A percentile compares a stretch with the other conserved stretches of the same genome.
phyloP scores from a whole-genome alignment of 352 stramenopile genomes.

The Achlya hypogyna region DNA sequence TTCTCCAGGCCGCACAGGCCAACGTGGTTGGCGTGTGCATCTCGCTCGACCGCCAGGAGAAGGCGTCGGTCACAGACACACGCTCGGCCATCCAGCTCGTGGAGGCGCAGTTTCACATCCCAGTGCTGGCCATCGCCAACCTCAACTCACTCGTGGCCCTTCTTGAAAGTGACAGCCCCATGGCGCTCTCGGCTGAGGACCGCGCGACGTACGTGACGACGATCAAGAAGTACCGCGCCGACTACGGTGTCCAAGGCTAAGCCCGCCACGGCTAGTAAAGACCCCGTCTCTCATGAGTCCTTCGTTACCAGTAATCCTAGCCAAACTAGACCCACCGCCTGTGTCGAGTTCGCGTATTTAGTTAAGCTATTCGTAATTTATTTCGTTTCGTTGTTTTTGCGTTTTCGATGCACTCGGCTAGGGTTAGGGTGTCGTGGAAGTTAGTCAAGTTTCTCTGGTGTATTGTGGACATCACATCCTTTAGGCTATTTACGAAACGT shows the following conservation, averaged over 20 bases:
- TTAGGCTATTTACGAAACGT: too few species aligned
- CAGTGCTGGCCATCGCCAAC: conserved; percentile 91
- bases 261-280: background rate
- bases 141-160: conserved; percentile 90
- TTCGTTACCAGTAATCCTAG: too few species aligned
- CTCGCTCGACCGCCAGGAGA: conserved; percentile 97
- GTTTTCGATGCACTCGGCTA: too few species aligned
- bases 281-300: too few species aligned
- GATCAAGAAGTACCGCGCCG: conserved; percentile 65
- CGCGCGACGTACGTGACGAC: conserved; percentile 56
- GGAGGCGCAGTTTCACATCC: conserved; percentile 81
- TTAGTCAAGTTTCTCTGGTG: too few species aligned
- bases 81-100: conserved; percentile 93
- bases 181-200: conserved; percentile 26
- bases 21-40: conserved; percentile 95
- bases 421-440: too few species aligned
- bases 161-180: conserved; percentile 46
- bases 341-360: too few species aligned
- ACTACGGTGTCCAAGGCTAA: conserved; percentile 45
- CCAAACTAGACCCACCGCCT: too few species aligned
- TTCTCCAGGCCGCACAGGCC: conserved; percentile 86
- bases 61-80: conserved; percentile 86
- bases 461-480: too few species aligned
- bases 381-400: too few species aligned
- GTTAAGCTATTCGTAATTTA: too few species aligned